Base-by-base conservation (phyloP, 192 early-diverging fungal genomes). In the Backusella psychrophila region DNA sequence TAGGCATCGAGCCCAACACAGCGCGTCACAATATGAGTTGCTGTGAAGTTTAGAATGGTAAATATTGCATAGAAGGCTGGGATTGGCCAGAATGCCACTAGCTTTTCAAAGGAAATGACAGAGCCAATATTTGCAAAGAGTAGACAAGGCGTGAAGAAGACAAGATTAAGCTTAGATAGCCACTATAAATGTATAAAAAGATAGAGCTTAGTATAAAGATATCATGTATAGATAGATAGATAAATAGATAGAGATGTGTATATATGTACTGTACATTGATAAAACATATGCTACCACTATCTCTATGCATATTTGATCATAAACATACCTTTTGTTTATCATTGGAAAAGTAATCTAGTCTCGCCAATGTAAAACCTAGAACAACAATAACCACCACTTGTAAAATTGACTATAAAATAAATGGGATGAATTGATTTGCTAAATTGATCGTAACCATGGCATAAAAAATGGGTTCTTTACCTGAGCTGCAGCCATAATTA, bases 71-170 rank as follows among this genome's bases (percentile, higher is more conserved):
- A 87, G 70, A 89, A 86, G 1, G 85, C 80, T 15, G 91, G 91
- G 72, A 91, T 89, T 76, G 92, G 91, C 93, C 93, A 94, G 34
- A 91, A 87, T 66, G 90, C 88, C 12, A 89, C 63, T 46, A 94
- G 82, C n/a, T 91, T 85, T 29, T 75, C 83, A 75, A 90, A 87
- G 41, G 87, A 88, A 39, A 94, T 86, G n/a, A 88, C 86, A 73
- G 90, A 89, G 14, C 88, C 89, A 76, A 94, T 92, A 68, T 93
- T 94, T 36, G 90, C 87, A 46, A 94, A 94, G 31, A 94, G 78
- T 12, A 94, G 83, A 71, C 91, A 91, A 0, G 93, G 93, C 46
- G 93, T 94, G 84, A 94, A 88, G 73, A 91, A 91, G 73, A 89
- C 87, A 70, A 94, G 65, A 77, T 92, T 94, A 38, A 94, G 77